Evolutionary conservation across 257 asterid genomes (phyloP).

Genomic region (Asclepias syriaca): DNA sequence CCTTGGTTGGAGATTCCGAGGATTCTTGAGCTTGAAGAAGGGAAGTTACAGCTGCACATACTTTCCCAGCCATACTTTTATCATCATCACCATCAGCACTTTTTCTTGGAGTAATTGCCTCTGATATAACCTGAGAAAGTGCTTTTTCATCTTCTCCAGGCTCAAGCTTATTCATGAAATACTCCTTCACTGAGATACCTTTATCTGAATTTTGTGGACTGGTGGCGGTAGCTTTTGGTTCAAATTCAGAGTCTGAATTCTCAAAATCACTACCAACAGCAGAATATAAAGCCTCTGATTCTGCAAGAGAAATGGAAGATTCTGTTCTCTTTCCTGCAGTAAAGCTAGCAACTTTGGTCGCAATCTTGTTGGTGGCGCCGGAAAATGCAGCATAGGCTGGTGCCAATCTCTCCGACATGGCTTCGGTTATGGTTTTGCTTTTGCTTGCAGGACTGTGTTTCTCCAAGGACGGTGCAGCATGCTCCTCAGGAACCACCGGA

Average conservation of each 20-base stretch:
- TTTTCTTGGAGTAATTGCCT: constrained; percentile 73
- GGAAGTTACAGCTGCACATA: constrained; percentile 68
- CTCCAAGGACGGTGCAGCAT: constrained; percentile 28
- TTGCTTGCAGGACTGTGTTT: constrained; percentile 21
- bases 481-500: constrained; percentile 64
- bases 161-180: constrained; percentile 68
- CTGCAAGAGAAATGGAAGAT: constrained; percentile 5
- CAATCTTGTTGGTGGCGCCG: constrained; percentile 47
- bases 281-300: background rate
- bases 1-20: constrained; percentile 16
- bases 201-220: constrained; percentile 64
- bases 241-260: constrained; percentile 17
- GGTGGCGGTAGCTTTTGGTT: constrained; percentile 10
- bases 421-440: constrained; percentile 37
- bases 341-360: constrained; percentile 45
- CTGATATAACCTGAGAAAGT: constrained; percentile 81
- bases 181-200: constrained; percentile 85
- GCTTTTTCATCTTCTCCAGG: constrained; percentile 91
- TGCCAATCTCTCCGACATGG: constrained; percentile 42
- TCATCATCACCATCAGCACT: constrained; percentile 28
- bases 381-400: constrained; percentile 57
- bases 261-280: constrained; percentile 14
- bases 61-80: constrained; percentile 63
- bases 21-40: constrained; percentile 51
- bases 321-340: constrained; percentile 21